Evolutionary conservation across 192 early-diverging fungal species (phyloP).

Genomic region (Radiomyces spectabilis): DNA sequence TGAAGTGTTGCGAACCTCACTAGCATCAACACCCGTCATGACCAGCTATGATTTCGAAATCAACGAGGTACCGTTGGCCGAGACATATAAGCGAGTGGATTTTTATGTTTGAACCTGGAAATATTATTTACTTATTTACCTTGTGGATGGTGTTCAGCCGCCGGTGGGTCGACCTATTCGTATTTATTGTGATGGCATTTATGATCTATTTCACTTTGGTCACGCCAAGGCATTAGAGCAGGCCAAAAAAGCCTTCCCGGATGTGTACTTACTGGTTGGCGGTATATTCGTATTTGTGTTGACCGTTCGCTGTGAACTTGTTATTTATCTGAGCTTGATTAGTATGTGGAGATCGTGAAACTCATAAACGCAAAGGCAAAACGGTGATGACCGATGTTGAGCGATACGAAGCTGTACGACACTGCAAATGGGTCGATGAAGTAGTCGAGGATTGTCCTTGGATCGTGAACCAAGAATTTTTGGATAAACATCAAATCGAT

Average conservation of each 20-base stretch:
- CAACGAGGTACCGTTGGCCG: too few species aligned
- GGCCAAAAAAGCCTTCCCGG: slow-evolving; percentile 65
- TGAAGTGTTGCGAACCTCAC: too few species aligned
- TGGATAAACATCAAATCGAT: slow-evolving; percentile 67
- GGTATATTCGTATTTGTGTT: too few species aligned
- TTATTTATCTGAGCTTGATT: neutral
- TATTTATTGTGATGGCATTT: slow-evolving; percentile 73
- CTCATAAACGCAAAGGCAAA: slow-evolving; percentile 67
- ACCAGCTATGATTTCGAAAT: too few species aligned
- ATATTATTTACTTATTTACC: too few species aligned
- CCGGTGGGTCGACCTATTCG: slow-evolving; percentile 53
- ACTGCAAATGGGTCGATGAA: slow-evolving; percentile 78
- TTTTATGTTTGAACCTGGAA: too few species aligned
- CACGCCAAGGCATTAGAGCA: slow-evolving; percentile 66
- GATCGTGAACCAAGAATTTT: slow-evolving; percentile 61
- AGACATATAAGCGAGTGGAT: too few species aligned
- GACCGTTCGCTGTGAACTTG: too few species aligned
- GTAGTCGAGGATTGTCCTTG: slow-evolving; percentile 67
- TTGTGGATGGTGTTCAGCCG: slow-evolving; percentile 28
- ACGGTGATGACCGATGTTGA: slow-evolving; percentile 71
- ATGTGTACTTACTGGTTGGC: slow-evolving; percentile 61
- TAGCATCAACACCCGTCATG: too few species aligned
- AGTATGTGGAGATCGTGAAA: slow-evolving; percentile 62
- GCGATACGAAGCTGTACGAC: slow-evolving; percentile 64
- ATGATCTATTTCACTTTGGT: slow-evolving; percentile 70